Percentiles rank a stretch among this genome's conserved stretches.
These are phyloP conservation scores for Microbotryum intermedium DNA, from an alignment of 1,284 basidiomycete species.

Conservation along the genomic window DNA sequence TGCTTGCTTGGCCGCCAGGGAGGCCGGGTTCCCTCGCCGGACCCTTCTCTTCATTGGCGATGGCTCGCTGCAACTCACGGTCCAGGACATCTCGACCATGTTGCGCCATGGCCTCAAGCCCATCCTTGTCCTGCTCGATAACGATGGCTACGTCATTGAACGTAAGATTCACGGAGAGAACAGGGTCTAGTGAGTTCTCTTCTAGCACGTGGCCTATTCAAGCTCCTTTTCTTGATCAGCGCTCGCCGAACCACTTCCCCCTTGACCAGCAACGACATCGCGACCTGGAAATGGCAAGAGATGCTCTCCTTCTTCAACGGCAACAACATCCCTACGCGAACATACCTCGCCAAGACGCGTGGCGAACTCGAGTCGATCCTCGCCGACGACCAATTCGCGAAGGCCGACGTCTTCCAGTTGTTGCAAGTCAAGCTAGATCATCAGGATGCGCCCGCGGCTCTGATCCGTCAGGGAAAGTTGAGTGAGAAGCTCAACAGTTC, in stretches of 20 bases:
- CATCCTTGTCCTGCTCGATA: conserved; percentile 79
- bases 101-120: conserved; percentile 58
- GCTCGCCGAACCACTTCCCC: conserved; percentile 27
- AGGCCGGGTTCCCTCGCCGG: conserved; percentile 48
- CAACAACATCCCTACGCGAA: conserved; percentile 47
- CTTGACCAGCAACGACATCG: conserved; percentile 42
- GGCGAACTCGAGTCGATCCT: conserved; percentile 57
- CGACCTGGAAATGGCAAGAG: conserved; percentile 38
- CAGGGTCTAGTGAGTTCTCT: conserved; percentile 37
- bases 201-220: conserved; percentile 24
- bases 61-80: conserved; percentile 48
- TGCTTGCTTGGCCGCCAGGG: conserved; percentile 66
- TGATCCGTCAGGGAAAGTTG: conserved; percentile 50
- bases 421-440: conserved; percentile 69
- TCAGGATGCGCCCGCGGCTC: conserved; percentile 59
- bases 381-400: conserved; percentile 51
- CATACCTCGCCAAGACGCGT: conserved; percentile 56
- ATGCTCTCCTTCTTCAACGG: conserved; percentile 36
- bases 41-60: conserved; percentile 82
- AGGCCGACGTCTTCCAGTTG: conserved; percentile 58
- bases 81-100: conserved; percentile 60
- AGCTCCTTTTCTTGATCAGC: conserved; percentile 19
- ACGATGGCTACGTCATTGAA: conserved; percentile 78
- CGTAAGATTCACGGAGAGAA: conserved; percentile 61
- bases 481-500: conserved; percentile 7